Evolutionary conservation across 257 asterid genomes (phyloP), one percentile per base, ranked within the genome.

Genomic region (Petunia secreta): DNA sequence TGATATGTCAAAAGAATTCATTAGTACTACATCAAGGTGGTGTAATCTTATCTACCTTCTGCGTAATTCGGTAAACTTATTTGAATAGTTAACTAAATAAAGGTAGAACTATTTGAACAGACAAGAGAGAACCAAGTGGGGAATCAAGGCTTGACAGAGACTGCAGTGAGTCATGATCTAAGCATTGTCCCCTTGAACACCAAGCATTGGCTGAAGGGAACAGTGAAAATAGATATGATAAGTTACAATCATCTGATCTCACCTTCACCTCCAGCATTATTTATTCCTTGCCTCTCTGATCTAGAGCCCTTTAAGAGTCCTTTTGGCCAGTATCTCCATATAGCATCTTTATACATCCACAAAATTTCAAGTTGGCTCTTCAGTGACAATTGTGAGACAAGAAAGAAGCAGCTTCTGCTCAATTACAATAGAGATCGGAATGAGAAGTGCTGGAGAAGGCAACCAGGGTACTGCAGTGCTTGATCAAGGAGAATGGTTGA

Each of bases 401-500:
- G 76, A 69, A 69, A 65, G 46, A 9, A 46, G 7, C 58, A 69
- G 46, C 40, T 4, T 69, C 76, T 69, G 41, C 59, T 71, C 77
- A 71, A 25, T 71, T 25, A 46, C 25, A 71, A 34, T 48, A 71
- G 44, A 36, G 59, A 77, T 80, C 78, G 63, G 4, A 63, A 89
- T 93, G 96, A 80, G 77, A 74, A 77, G 69, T 54, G 86, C 85
- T 79, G 88, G 81, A 84, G 82, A 50, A 75, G 76, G 68, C 4
- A 80, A 83, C 71, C 83, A 78, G 65, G 87, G 81, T 46, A 80
- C 60, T 71, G 46, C 11, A 25, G 43, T 85, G 73, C 85, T 67
- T 53, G 83, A 83, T 77, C 81, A 79, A 11, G 87, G 82, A 59
- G 94, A 87, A 81, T 91, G 98, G 98, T 62, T 92, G 85, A 88